Conservation (phyloP, 2,329 filamentous ascomycete species). For the Colletotrichum graminicola region DNA sequence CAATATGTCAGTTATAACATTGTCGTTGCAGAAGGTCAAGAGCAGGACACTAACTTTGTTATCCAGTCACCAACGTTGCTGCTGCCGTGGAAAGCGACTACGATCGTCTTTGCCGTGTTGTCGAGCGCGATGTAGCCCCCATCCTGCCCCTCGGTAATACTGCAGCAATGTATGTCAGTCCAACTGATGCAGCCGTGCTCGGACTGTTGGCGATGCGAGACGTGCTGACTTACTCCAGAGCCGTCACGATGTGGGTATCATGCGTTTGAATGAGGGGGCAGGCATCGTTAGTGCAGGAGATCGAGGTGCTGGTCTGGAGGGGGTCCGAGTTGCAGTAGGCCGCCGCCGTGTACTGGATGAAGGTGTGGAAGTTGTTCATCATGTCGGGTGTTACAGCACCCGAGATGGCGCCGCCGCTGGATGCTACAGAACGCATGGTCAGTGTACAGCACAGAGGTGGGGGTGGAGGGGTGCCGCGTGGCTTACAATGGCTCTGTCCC, state of each 20-base stretch:
- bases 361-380: background rate
- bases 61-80: background rate
- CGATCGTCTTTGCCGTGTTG: background rate
- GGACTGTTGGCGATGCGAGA: background rate
- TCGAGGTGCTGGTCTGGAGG: background rate
- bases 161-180: background rate
- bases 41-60: background rate
- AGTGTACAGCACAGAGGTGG: background rate
- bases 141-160: background rate
- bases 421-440: background rate
- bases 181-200: background rate
- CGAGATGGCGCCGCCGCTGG: background rate
- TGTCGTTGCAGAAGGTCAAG: background rate
- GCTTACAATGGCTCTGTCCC: background rate
- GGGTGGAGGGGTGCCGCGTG: background rate
- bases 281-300: background rate
- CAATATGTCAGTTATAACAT: background rate
- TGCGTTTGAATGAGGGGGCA: background rate
- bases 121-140: background rate
- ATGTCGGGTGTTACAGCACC: background rate
- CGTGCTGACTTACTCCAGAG: background rate
- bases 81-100: background rate
- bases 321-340: background rate
- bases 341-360: background rate
- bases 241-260: background rate